Conservation (phyloP, 2,329 filamentous ascomycete species). For the Colletotrichum eremochloae region DNA sequence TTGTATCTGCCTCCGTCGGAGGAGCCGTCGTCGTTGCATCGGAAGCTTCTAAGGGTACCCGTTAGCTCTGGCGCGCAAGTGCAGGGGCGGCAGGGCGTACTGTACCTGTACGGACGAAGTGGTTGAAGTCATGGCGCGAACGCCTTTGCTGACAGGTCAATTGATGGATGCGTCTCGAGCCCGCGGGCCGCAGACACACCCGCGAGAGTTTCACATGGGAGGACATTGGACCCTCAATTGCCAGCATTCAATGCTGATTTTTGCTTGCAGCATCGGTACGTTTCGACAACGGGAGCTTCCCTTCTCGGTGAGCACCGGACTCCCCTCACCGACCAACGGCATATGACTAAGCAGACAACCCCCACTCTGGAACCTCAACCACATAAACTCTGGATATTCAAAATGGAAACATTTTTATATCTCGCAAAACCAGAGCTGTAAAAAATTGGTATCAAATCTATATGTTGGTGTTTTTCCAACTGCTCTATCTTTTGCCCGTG, state of each 20-base stretch:
- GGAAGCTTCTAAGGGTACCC: slow-evolving; percentile 1
- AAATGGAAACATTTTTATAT: not conserved
- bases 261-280: not conserved
- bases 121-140: slow-evolving; percentile 32
- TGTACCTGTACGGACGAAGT: slow-evolving; percentile 39
- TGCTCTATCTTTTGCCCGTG: not conserved
- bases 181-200: slow-evolving; percentile 20
- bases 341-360: slow-evolving; percentile 10
- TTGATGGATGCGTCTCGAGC: not conserved
- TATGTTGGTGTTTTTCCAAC: not conserved
- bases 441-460: not conserved
- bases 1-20: not conserved
- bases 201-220: slow-evolving; percentile 41
- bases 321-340: not conserved
- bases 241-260: slow-evolving; percentile 22
- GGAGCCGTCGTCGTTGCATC: not conserved
- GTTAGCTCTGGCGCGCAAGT: slow-evolving; percentile 11
- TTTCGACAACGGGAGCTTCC: slow-evolving; percentile 6
- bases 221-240: slow-evolving; percentile 38
- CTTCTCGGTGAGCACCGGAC: not conserved
- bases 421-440: not conserved
- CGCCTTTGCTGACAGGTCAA: not conserved
- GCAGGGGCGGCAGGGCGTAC: not conserved
- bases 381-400: no score
- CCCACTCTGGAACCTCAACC: not conserved